These are phyloP conservation scores for Irpex rosettiformis DNA, from an alignment of 1,284 basidiomycete species.

Conservation along the genomic window DNA sequence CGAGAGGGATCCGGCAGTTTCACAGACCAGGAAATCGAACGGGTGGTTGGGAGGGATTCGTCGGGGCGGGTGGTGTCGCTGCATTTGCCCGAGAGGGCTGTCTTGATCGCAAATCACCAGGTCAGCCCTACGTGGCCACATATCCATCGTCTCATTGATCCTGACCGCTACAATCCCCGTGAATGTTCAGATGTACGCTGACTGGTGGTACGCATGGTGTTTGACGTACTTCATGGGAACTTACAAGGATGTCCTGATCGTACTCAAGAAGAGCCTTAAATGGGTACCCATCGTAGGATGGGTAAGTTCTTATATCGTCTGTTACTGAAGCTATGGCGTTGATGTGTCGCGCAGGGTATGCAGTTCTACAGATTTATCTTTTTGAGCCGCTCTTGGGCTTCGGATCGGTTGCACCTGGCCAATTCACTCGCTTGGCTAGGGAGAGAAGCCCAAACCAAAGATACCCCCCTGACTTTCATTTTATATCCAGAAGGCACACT, in stretches of 20 bases:
- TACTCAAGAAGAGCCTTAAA: conserved; percentile 86
- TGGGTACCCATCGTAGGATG: conserved; percentile 88
- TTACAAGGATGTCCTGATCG: conserved; percentile 78
- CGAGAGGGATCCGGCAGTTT: conserved; percentile 60
- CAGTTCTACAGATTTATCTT: conserved; percentile 92
- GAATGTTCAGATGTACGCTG: conserved; percentile 76
- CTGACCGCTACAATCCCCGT: neutral
- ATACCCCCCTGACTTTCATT: conserved; percentile 76
- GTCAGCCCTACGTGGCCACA: conserved; percentile 34
- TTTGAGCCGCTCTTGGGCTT: conserved; percentile 83
- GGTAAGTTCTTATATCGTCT: conserved; percentile 44
- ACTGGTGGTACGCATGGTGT: conserved; percentile 94
- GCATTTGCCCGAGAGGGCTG: conserved; percentile 72
- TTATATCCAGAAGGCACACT: conserved; percentile 95
- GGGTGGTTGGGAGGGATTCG: conserved; percentile 51
- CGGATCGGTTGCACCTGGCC: conserved; percentile 67
- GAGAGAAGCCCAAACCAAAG: conserved; percentile 54
- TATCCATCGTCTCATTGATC: neutral
- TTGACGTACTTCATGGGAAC: conserved; percentile 74
- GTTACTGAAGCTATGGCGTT: neutral
- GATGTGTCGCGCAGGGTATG: conserved; percentile 61
- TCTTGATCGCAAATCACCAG: conserved; percentile 83
- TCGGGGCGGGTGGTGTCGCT: conserved; percentile 58
- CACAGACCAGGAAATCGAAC: conserved; percentile 51
- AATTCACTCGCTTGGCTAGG: conserved; percentile 56